Evolutionary conservation across 441 rosid species (phyloP), one percentile per base, ranked within the genome.

Genomic region (Syzygium malaccense): DNA sequence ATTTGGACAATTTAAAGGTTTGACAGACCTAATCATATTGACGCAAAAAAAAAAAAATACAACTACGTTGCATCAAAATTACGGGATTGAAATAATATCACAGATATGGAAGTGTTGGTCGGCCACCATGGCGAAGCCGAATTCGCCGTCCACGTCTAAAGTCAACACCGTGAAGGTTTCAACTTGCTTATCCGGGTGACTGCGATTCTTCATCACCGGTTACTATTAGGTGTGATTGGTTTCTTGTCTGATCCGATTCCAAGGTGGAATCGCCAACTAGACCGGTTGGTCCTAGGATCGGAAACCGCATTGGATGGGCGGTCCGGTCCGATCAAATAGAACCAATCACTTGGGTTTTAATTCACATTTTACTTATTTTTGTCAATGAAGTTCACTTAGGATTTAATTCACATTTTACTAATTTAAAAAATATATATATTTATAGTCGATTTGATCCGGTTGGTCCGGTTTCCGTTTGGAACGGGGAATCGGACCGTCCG

Each of bases 401-500:
- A 7, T 45, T 45, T 45, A 45, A 2, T 45, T 45, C 48, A 45
- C 9, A 45, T 45, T 45, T 45, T 45, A 45, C 48, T 41, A 45
- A 45, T 7, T 45, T 4, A 37, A 37, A 37, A 37, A 3, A 37
- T 37, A 37, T 37, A 37, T 37, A 37, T 37, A 37, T 37, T 37
- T 37, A 37, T 37, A 45, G 48, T 45, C 9, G 48, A 1, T 45
- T 0, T 7, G 2, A 45, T 7, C 48, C 1, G 9, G 2, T 45
- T 45, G 9, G 48, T 45, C 9, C 7, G 48, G 48, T 45, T 45
- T 45, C 9, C 8, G 2, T 7, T 45, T 45, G 48, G 9, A 45
- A 45, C 7, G 0, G 9, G 48, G 2, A 45, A 45, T 1, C 48
- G 48, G 9, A 45, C 48, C 2, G 48, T 7, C 7, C 2, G 9